Evolutionary conservation across 108 stramenopile genomes (phyloP), one percentile per base, ranked within the genome.

Genomic region (Nitzschia sp.): DNA sequence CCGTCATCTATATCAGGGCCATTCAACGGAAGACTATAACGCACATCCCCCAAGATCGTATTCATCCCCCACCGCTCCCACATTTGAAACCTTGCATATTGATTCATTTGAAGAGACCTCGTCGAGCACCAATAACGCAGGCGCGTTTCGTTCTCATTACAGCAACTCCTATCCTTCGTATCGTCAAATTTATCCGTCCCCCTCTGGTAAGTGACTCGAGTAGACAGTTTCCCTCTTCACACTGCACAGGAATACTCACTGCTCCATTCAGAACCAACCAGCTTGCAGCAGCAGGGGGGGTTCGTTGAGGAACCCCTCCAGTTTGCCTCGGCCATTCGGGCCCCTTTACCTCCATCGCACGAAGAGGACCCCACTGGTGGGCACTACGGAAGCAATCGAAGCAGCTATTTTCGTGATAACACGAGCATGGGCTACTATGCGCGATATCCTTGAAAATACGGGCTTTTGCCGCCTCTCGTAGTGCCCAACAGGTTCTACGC

Each of bases 101-200:
- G 68, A 69, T 1, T 69, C 68, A 33, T 69, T 69, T 59, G 68
- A 69, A 5, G 68, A 69, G 13, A 38, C 29, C 1, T 4, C 19
- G 4, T 4, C 21, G 4, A 22, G 19, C 19, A 50, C 17, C 48
- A 50, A 11, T n/a, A 16, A 21, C 21, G 9, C 19, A 8, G 21
- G 48, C 19, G 16, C 13, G 8, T 50, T 50, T 21, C 13, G 48
- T 8, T 22, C 48, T 5, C 48, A 4, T 8, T 50, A 50, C 21
- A 50, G 48, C 28, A 23, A 60, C 36, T 45, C 65, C 3, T 59
- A 53, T 15, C 71, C 41, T 6, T 22, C 45, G 27, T 55, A 41
- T 44, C 46, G 61, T 21, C 44, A 73, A 8, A 33, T 33, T 16
- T 58, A 41, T 3, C 32, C 54, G 11, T 46, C 58, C 50, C 25